phyloP scores from a whole-genome alignment of 2,329 filamentous ascomycete genomes.

The Fulvia fulva region DNA sequence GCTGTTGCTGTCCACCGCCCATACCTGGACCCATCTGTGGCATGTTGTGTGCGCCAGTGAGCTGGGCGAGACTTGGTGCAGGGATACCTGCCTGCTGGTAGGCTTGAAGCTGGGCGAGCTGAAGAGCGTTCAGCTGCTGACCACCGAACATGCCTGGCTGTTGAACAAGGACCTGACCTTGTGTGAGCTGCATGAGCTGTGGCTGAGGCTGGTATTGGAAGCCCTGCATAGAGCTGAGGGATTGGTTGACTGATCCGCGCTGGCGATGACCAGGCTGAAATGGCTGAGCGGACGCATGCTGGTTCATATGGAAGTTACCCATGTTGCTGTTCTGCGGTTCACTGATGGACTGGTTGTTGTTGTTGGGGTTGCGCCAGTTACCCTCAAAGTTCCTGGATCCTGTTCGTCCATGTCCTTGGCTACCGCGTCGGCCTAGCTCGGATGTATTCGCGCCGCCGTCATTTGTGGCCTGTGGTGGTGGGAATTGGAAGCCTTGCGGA shows the following conservation, averaged over 20 bases:
- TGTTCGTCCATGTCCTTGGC: slow-evolving; percentile 73
- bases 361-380: slow-evolving; percentile 88
- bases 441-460: slow-evolving; percentile 47
- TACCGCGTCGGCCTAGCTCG: slow-evolving; percentile 73
- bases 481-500: slow-evolving; percentile 66
- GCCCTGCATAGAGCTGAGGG: slow-evolving; percentile 73
- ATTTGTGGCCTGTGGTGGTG: slow-evolving; percentile 44
- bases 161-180: slow-evolving; percentile 78
- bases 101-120: slow-evolving; percentile 85
- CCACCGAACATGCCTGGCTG: slow-evolving; percentile 72
- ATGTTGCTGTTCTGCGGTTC: slow-evolving; percentile 47
- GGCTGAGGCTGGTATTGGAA: slow-evolving; percentile 86
- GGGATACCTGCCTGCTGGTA: slow-evolving; percentile 80
- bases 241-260: slow-evolving; percentile 75
- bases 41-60: slow-evolving; percentile 43
- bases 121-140: slow-evolving; percentile 84
- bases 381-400: slow-evolving; percentile 93
- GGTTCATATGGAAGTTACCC: slow-evolving; percentile 65
- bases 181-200: slow-evolving; percentile 79
- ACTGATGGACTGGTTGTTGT: slow-evolving; percentile 40
- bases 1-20: slow-evolving; percentile 73
- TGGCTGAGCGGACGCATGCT: slow-evolving; percentile 63
- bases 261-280: slow-evolving; percentile 92
- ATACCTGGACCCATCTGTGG: slow-evolving; percentile 43
- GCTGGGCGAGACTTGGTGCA: slow-evolving; percentile 41